Evolutionary conservation across 2,329 filamentous ascomycete species (phyloP), one percentile per base, ranked within the genome.

Genomic region (Colletotrichum karsti): DNA sequence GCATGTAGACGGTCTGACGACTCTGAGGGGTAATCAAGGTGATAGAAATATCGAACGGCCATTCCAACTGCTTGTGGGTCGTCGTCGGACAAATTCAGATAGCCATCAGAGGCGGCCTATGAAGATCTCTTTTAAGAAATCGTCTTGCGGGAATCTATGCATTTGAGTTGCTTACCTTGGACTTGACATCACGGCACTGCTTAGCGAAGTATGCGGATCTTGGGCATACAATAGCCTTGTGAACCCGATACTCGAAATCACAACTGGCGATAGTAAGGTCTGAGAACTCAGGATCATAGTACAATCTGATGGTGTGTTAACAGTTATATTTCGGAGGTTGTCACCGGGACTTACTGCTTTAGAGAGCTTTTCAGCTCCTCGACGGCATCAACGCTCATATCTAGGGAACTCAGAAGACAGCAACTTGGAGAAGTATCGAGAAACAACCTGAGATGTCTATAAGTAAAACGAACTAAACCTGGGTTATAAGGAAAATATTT

Each of bases 141-240:
- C 8, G 5, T 6, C 6, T 7, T 20, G 5, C 15, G n/a, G n/a
- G 5, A 3, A 10, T 15, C 4, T 5, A 22, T 6, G 15, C 13
- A 13, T 9, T 2, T 10, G 13, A 10, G 1, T 15, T 9, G 24
- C 51, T 12, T 8, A 55, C 63, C 30, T 46, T 24, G 5, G n/a
- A 15, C 7, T 39, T 46, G n/a, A 18, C 10, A 3, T 53, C 63
- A 15, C 57, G 63, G 22, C 46, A 62, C n/a, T 62, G 22, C 5
- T 28, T n/a, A n/a, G 63, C 57, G 42, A 66, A 62, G 39, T 48
- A 66, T 0, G 37, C 39, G 1, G 63, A 61, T n/a, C 63, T 54
- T 18, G 63, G 57, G 26, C 63, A 66, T n/a, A 66, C 63, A 4
- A 66, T 39, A 10, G 63, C 57, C 50, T 50, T 66, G n/a, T 66